Percentiles rank a stretch among this genome's conserved stretches.
Conservation (phyloP, 805 yeast genomes). For the Isabelozyma rhagii region DNA sequence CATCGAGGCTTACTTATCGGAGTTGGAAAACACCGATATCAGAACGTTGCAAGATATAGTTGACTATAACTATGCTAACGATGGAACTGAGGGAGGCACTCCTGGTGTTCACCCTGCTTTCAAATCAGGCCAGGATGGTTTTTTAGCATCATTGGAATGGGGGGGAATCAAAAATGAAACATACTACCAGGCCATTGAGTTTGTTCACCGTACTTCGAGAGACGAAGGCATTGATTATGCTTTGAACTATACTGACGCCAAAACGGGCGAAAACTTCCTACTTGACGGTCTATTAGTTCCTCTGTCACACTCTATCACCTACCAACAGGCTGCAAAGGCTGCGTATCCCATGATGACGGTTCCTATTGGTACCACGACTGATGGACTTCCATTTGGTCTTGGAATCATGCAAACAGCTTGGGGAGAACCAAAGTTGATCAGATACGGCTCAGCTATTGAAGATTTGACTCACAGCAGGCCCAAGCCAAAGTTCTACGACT, state of each 20-base stretch:
- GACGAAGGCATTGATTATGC: slow-evolving; percentile 28
- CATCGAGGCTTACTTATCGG: slow-evolving; percentile 16
- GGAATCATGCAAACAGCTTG: slow-evolving; percentile 25
- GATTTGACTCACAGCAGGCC: slow-evolving; percentile 14
- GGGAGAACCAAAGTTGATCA: slow-evolving; percentile 21
- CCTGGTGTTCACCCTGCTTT: slow-evolving; percentile 19
- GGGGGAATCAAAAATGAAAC: slow-evolving; percentile 22
- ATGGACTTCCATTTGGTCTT: slow-evolving; percentile 22
- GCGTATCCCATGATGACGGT: slow-evolving; percentile 24
- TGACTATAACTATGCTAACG: slow-evolving; percentile 15
- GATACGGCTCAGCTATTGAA: slow-evolving; percentile 24
- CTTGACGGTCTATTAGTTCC: slow-evolving; percentile 11
- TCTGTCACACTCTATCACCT: slow-evolving; percentile 15
- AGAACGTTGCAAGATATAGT: slow-evolving; percentile 20
- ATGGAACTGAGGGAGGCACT: slow-evolving; percentile 22
- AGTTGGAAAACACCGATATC: slow-evolving; percentile 19
- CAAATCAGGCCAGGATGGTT: slow-evolving; percentile 23
- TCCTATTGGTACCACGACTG: slow-evolving; percentile 16
- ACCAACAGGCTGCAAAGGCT: slow-evolving; percentile 26
- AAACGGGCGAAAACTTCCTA: slow-evolving; percentile 17
- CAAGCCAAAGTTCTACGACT: slow-evolving; percentile 16
- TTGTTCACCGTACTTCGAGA: slow-evolving; percentile 20
- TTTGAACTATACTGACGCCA: slow-evolving; percentile 19
- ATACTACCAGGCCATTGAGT: slow-evolving; percentile 24
- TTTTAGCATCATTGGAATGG: slow-evolving; percentile 20